Evolutionary conservation across 495 filamentous ascomycete species (phyloP).

Genomic region (Astrocystis sublimbata): DNA sequence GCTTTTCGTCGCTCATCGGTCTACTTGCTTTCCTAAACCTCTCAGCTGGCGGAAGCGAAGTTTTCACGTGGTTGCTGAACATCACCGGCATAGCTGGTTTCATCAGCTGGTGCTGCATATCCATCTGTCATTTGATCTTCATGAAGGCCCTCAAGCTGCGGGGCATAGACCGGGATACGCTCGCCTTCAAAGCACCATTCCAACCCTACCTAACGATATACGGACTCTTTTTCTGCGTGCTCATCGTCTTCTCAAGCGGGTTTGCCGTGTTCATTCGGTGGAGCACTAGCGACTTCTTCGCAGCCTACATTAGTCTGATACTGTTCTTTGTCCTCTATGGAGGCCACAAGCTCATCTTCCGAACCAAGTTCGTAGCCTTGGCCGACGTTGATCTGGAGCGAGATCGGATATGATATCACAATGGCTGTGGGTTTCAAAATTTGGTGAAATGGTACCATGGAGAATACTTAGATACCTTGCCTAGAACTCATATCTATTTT

Average conservation of each 20-base stretch:
- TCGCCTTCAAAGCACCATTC: conserved; percentile 60
- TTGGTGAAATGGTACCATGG: too few relatives aligned
- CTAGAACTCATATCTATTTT: too few relatives aligned
- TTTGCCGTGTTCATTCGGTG: conserved; percentile 69
- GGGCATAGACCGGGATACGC: conserved; percentile 50
- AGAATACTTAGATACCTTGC: too few relatives aligned
- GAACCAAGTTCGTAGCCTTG: conserved; percentile 27
- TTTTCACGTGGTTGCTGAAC: conserved; percentile 62
- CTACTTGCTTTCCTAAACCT: conserved; percentile 60
- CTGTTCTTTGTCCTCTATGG: conserved; percentile 59
- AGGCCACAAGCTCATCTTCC: conserved; percentile 55
- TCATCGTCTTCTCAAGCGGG: conserved; percentile 69
- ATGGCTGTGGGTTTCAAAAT: too few relatives aligned
- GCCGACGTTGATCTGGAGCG: conserved; percentile 34
- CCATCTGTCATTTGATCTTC: conserved; percentile 62
- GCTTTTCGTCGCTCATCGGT: conserved; percentile 43
- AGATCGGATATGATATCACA: too few relatives aligned
- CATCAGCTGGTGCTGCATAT: conserved; percentile 65
- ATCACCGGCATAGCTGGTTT: conserved; percentile 67
- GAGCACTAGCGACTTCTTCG: conserved; percentile 59
- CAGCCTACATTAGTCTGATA: conserved; percentile 63
- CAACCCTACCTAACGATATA: conserved; percentile 61
- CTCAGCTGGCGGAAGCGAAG: conserved; percentile 45
- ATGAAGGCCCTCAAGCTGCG: conserved; percentile 59
- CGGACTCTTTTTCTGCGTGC: conserved; percentile 63